Base-by-base conservation (phyloP, 352 stramenopile genomes). In the Phytophthora vignae region DNA sequence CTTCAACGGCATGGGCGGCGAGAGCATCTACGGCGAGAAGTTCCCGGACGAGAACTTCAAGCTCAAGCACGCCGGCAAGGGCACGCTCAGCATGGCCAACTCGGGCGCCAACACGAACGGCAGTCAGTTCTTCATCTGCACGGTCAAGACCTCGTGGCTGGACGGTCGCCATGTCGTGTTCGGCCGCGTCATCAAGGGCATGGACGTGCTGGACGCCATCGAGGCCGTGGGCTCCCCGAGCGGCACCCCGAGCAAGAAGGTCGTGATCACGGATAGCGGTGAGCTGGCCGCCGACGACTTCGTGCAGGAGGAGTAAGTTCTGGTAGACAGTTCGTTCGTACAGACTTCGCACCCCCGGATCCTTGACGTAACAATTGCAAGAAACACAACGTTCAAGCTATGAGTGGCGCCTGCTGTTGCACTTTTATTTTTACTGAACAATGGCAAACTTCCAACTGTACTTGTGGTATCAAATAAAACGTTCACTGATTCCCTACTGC, bases 41-140 rank as follows among this genome's bases (percentile, higher is more conserved):
- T 98, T 98, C 83, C 87, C 83, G 44, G 97, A 99, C 81, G 97
- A 99, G 82, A 99, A 99, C 87, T 99, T 99, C 79, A 75, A 84
- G n/a, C 82, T 99, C 49, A 96, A 95, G 79, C 90, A 96, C 77
- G 78, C 74, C 21, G 87, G 84, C 53, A 74, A 84, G 27, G 88
- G 88, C 31, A 81, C 82, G 46, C 73, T 96, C 52, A 94, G 84
- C 75, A 96, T 96, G 90, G 88, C 88, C 53, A 96, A 96, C 79
- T 79, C 87, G 38, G 90, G 90, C 19, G 73, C 81, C 44, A 95
- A 95, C 80, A 95, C 91, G 38, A 99, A 99, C 84, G 96, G 96
- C 54, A 98, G 90, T 63, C 96, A 99, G 84, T 99, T 99, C 77
- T 99, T 99, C 82, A 98, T 99, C 67, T 96, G 85, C 76, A 97